Evolutionary conservation across 805 yeast species (phyloP), one percentile per base, ranked within the genome.

Genomic region (Yarrowia alimentaria): DNA sequence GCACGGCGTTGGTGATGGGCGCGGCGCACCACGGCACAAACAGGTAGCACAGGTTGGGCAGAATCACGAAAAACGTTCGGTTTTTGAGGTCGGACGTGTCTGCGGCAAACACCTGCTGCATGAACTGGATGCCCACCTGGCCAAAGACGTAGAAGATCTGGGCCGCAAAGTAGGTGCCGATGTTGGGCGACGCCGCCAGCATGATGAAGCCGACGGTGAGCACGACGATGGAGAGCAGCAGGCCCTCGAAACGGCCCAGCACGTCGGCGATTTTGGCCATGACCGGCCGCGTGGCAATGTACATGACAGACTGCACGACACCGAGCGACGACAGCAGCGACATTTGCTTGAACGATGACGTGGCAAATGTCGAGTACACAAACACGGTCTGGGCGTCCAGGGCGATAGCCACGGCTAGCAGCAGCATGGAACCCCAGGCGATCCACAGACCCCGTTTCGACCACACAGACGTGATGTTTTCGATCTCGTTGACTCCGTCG

Each of bases 181-280:
- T 66, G 38, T 65, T 65, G 21, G 59, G 63, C 16, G 70, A 62
- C 30, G 66, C 61, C n/a, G 74, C 69, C 53, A 67, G 60, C 42
- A 69, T 59, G 35, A 70, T 58, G 50, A 65, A 61, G 21, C 75
- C 73, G 22, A 68, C 50, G n/a, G 64, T 60, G 51, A 66, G 65
- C 13, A 71, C 47, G 14, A 57, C n/a, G 7, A 70, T 43, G 5
- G 65, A 61, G 17, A 69, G 22, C 11, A 61, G 53, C 47, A 69
- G 69, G 7, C 73, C 69, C 53, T 62, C 61, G n/a, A 70, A 66
- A 54, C 74, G 65, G 3, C 74, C 73, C 29, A 69, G 60, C 24
- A 68, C 63, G 54, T 72, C 74, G 2, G 74, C 63, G 20, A 71
- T 38, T 56, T 70, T 72, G 24, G 74, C 74, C 58, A 72, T 55